Evolutionary conservation across 495 filamentous ascomycete species (phyloP).

Genomic region (Aspergillus cavernicola): DNA sequence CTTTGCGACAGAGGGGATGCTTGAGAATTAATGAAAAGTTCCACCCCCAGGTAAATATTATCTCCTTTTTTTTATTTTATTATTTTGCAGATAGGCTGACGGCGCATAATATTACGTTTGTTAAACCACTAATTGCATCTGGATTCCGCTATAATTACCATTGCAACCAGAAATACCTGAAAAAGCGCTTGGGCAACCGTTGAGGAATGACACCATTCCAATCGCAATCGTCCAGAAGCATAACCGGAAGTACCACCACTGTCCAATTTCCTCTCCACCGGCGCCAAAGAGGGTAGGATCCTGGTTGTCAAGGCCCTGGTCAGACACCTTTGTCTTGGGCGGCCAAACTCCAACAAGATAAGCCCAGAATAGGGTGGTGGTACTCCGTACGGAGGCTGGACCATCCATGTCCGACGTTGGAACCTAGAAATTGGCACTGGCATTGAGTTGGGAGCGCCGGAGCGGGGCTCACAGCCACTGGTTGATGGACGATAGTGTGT

Average conservation of each 20-base stretch:
- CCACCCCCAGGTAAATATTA: background rate
- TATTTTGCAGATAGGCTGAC: background rate
- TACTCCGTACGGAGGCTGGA: background rate
- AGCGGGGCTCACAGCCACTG: slow-evolving; percentile 16
- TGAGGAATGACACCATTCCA: slow-evolving; percentile 17
- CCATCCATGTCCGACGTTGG: background rate
- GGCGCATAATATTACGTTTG: slow-evolving; percentile 1
- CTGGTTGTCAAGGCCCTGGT: background rate
- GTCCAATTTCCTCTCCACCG: too few relatives aligned
- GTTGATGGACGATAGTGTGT: slow-evolving; percentile 11
- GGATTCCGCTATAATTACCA: slow-evolving; percentile 4
- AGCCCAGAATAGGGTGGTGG: background rate
- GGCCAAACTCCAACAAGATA: slow-evolving; percentile 1
- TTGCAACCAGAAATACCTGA: slow-evolving; percentile 10
- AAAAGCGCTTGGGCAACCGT: slow-evolving; percentile 9
- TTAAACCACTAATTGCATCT: background rate
- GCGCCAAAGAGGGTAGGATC: background rate
- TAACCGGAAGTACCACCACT: slow-evolving; percentile 14
- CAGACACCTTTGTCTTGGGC: background rate
- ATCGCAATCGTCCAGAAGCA: slow-evolving; percentile 15
- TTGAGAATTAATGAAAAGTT: slow-evolving; percentile 4
- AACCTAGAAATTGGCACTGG: background rate
- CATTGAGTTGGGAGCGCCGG: slow-evolving; percentile 2
- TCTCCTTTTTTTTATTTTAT: background rate
- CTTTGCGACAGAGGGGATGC: slow-evolving; percentile 13